Conservation (phyloP, 2,329 filamentous ascomycete genomes). For the Cladosporium oxysporum region DNA sequence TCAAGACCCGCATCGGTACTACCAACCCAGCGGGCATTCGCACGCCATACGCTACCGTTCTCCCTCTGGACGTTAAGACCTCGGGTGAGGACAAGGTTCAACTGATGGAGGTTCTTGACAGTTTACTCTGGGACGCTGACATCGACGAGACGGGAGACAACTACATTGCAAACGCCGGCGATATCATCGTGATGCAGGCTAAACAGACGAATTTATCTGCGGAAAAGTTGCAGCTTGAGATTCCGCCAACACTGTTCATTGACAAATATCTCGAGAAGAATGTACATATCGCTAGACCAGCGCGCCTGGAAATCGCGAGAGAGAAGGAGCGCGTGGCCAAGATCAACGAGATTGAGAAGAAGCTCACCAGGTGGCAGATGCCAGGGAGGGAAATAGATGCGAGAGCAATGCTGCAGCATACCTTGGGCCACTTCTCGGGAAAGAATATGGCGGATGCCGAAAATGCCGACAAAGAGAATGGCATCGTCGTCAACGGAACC, state of each 20-base stretch:
- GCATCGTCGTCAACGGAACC: conserved; percentile 27
- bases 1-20: conserved; percentile 32
- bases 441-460: conserved; percentile 25
- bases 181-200: conserved; percentile 56
- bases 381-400: conserved; percentile 40
- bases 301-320: conserved; percentile 46
- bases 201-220: conserved; percentile 38
- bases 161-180: conserved; percentile 50
- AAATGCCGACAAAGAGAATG: conserved; percentile 23
- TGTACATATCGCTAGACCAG: conserved; percentile 47
- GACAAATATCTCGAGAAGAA: conserved; percentile 62
- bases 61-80: conserved; percentile 24
- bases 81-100: conserved; percentile 14
- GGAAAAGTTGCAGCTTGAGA: conserved; percentile 47
- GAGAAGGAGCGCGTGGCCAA: conserved; percentile 33
- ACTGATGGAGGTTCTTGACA: conserved; percentile 29
- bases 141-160: conserved; percentile 28
- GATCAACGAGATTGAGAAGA: conserved; percentile 40
- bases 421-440: conserved; percentile 36
- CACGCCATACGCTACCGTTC: conserved; percentile 24
- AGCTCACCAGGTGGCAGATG: conserved; percentile 40
- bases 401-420: conserved; percentile 39
- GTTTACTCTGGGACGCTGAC: conserved; percentile 35
- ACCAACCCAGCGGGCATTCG: conserved; percentile 27
- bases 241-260: conserved; percentile 57